Evolutionary conservation across 2,329 filamentous ascomycete species (phyloP), one percentile per base, ranked within the genome.

Genomic region (Arthroderma sp.): DNA sequence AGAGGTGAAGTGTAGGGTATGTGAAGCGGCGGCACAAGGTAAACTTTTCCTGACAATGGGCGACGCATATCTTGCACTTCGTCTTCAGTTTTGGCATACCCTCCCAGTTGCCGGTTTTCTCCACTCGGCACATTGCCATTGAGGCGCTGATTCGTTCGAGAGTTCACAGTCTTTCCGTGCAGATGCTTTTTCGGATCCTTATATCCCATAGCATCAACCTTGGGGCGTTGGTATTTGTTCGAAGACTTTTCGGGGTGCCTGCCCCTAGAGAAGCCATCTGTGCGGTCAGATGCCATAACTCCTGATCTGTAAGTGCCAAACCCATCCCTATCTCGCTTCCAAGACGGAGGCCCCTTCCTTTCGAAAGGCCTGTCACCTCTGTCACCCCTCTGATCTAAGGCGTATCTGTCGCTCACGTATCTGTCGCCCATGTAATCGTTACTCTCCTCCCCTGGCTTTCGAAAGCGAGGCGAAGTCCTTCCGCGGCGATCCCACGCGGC

Each of bases 1-100:
- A 88, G 88, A 0, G 91, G 86, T 0, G 89, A 94, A 0, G 88
- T 89, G 67, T 91, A 85, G 0, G 83, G 81, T 17, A 87, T 77
- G 5, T 73, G 68, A 2, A 72, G 59, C 0, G 75, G 75, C 1
- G 72, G 67, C 59, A 63, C 69, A 47, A 28, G 9, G 8, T 31
- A 56, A 19, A 58, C 33, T 38, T 56, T 60, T 28, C 37, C 35
- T 2, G 38, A 41, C 39, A 55, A 17, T 17, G 52, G 11, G 33
- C 15, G 52, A 19, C 19, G 11, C 4, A 33, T 19, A 33, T 33
- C 44, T 17, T 6, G 13, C 15, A 31, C 23, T 8, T 51, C 44
- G 25, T 51, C 44, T 11, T 51, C 44, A 1, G 23, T n/a, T 51
- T 33, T 51, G n/a, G 28, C 41, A 25, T 44, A 44, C 25, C 41